Base-by-base conservation (phyloP, 352 stramenopile genomes). In the Phytophthora ohioensis region DNA sequence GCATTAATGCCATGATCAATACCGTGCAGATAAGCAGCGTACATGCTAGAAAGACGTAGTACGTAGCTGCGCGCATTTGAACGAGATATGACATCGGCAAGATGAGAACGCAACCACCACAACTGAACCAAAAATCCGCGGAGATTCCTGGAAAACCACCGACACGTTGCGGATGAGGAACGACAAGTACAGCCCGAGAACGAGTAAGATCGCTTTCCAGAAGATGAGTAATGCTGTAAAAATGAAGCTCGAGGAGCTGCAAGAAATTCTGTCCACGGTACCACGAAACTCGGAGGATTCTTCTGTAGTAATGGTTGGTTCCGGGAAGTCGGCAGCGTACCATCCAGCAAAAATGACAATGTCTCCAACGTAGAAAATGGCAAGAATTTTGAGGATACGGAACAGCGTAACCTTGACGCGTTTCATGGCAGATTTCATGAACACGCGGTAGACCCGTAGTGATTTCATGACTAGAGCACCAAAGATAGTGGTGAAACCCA, bases 161-260 rank as follows among this genome's bases (percentile, higher is more conserved):
- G 80, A 88, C 11, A 87, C 80, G n/a, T 88, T 75, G 12, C 76
- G 82, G 59, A 89, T 91, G 2, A 87, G 45, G 53, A 90, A 87
- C 35, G 76, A 83, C 10, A 87, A n/a, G 47, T 82, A 88, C 13
- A 86, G 63, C 0, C 76, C 78, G 6, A 71, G 1, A 17, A 81
- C 70, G 31, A 87, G 69, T 53, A 90, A 6, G n/a, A 87, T 80
- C 0, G 75, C 59, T 42, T 90, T 90, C 77, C 78, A 88, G 57
- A 90, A 88, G 15, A 88, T 84, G 15, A 84, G 55, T 13, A 87
- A 38, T 9, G 69, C 71, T 6, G 62, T 74, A 53, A 90, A 90
- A 45, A 88, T 85, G 46, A 84, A 80, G 36, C 71, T 84, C 2
- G 63, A 76, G 6, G 78, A 84, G 0, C 54, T 65, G 43, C 80